These are phyloP conservation scores for Xylaria nigripes DNA, from an alignment of 495 filamentous ascomycete species.

Conservation along the genomic window DNA sequence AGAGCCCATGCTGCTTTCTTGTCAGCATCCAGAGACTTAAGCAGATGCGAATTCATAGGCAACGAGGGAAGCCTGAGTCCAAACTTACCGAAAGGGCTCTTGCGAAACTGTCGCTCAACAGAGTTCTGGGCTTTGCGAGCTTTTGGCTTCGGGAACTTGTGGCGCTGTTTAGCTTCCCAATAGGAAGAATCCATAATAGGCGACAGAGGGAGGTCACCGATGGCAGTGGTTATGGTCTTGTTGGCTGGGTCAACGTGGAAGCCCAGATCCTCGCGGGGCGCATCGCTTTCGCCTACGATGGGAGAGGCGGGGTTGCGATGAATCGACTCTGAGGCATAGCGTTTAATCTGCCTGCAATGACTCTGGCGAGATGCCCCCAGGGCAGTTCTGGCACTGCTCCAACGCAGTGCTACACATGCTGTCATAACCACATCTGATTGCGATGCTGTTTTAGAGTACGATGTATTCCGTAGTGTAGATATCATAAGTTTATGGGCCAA, in stretches of 20 bases:
- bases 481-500: too few species aligned
- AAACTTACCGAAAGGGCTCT: constrained; percentile 54
- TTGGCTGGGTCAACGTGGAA: constrained; percentile 24
- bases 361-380: background rate
- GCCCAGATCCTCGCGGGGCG: background rate
- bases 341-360: background rate
- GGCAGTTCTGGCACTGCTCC: constrained; percentile 14
- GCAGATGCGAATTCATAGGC: background rate
- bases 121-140: constrained; percentile 26
- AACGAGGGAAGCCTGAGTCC: constrained; percentile 1
- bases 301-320: constrained; percentile 8
- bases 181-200: constrained; percentile 45
- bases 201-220: constrained; percentile 39
- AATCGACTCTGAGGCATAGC: constrained; percentile 1
- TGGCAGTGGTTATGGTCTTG: constrained; percentile 32
- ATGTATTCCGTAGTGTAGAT: too few species aligned
- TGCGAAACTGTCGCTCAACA: constrained; percentile 42
- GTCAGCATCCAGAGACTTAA: background rate
- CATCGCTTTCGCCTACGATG: background rate
- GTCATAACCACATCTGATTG: constrained; percentile 24
- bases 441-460: background rate
- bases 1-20: constrained; percentile 37
- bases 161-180: constrained; percentile 27
- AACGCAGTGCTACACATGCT: constrained; percentile 20
- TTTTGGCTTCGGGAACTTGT: constrained; percentile 27